Evolutionary conservation across 805 yeast genomes (phyloP), one percentile per base, ranked within the genome.

Genomic region (Schwanniomyces sp.): DNA sequence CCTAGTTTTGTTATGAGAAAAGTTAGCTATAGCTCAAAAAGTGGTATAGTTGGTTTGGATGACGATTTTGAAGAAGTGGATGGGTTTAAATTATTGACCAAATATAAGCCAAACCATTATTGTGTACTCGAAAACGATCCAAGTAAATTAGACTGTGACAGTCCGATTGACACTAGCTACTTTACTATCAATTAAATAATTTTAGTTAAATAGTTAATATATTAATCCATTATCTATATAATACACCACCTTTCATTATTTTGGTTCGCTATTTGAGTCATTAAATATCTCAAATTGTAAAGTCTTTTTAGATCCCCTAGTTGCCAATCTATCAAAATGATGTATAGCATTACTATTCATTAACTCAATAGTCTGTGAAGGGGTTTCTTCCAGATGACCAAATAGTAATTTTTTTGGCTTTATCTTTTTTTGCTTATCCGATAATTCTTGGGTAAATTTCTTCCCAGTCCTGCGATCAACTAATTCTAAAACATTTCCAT

Each of bases 401-500:
- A 72, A 72, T 29, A 58, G 57, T 34, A 76, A 55, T 40, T 57
- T 62, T 44, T 62, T 72, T 0, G 81, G 81, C 54, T 67, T 70
- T 36, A 74, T 60, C 6, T 55, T 55, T 40, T 61, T 56, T 41
- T 74, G 70, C 8, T 50, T 52, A 12, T 61, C 62, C 18, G 66
- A 59, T 34, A 75, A 51, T 28, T 56, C 53, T 41, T 59, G 55
- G 8, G 62, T 55, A 6, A 62, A 56, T 25, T 62, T 63, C 47
- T 73, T 63, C 2, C 80, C 80, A 0, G 78, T 74, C 44, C 67
- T 68, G 48, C 64, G 69, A 56, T 75, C 68, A 28, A 74, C 53
- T 49, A 67, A 57, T 50, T 76, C 80, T 44, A 71, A 59, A 41
- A 70, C 72, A 12, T 68, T 60, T 17, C 66, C 68, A 48, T 65